These are phyloP conservation scores for Gastrolobium villosum DNA, from an alignment of 306 rosid species.

Conservation along the genomic window DNA sequence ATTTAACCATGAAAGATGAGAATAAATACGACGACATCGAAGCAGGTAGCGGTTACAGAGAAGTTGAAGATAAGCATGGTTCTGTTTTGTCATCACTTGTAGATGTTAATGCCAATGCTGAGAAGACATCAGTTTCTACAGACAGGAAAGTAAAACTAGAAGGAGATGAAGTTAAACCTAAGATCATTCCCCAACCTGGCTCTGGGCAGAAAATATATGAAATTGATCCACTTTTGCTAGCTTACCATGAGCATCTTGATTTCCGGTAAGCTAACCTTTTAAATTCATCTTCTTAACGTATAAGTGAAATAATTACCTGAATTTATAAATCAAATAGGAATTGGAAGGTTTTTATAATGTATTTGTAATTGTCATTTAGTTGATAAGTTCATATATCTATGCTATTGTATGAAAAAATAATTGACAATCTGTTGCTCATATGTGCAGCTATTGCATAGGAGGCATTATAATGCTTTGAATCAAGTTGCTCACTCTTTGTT, in stretches of 20 bases:
- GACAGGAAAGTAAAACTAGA: constrained; percentile 43
- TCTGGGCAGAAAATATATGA: constrained; percentile 83
- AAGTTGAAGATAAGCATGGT: constrained; percentile 52
- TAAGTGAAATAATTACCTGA: constrained; percentile 32
- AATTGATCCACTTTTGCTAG: constrained; percentile 71
- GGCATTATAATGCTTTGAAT: not conserved
- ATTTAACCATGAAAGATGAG: constrained; percentile 59
- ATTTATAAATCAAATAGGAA: constrained; percentile 31
- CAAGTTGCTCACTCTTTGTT: constrained; percentile 6
- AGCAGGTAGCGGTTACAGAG: constrained; percentile 48
- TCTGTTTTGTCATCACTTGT: constrained; percentile 51
- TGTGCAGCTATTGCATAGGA: constrained; percentile 1
- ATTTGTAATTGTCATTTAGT: constrained; percentile 4
- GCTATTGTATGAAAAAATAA: not conserved
- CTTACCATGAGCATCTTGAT: constrained; percentile 74
- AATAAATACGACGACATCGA: constrained; percentile 51
- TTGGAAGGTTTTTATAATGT: constrained; percentile 23
- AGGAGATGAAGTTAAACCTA: constrained; percentile 51
- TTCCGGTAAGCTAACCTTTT: constrained; percentile 76
- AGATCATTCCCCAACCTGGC: constrained; percentile 80
- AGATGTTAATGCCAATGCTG: constrained; percentile 53
- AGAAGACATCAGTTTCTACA: constrained; percentile 54
- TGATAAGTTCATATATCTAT: constrained; percentile 28
- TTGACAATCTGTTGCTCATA: constrained; percentile 22
- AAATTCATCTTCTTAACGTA: not conserved